Evolutionary conservation across 768 basidiomycete species (phyloP).

Genomic region (Boletus tomentosulus): DNA sequence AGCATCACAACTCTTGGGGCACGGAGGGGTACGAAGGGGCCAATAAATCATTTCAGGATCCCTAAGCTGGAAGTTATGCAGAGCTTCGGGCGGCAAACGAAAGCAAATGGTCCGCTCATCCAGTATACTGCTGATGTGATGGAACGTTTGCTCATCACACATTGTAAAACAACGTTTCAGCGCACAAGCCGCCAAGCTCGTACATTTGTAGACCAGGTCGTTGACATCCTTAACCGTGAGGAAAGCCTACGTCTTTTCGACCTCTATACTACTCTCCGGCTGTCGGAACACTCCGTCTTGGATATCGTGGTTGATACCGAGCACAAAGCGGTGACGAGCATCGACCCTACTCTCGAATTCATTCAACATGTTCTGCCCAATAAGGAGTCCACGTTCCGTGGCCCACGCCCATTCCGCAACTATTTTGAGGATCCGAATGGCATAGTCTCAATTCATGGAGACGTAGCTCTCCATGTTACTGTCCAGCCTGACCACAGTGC

Average conservation of each 20-base stretch:
- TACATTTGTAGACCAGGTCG: conserved; percentile 17
- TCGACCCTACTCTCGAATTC: neutral
- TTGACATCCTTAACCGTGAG: neutral
- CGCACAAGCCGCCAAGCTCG: conserved; percentile 8
- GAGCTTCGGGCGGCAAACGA: conserved; percentile 13
- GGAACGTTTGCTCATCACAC: neutral
- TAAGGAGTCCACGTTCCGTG: neutral
- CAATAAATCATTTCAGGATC: conserved; percentile 4
- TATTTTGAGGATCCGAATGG: neutral
- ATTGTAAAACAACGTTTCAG: conserved; percentile 25
- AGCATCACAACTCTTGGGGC: no score
- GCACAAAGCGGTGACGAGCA: neutral
- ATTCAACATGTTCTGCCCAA: neutral
- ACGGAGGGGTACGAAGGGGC: neutral
- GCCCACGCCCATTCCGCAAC: neutral
- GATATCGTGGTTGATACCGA: neutral
- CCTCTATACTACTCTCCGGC: neutral
- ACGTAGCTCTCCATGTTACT: neutral
- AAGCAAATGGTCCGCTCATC: conserved; percentile 14
- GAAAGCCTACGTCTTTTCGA: conserved; percentile 7
- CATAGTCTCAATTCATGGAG: neutral
- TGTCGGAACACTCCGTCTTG: accelerated
- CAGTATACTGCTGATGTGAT: conserved; percentile 27
- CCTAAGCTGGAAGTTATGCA: conserved; percentile 2
- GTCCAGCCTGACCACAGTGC: neutral